Conservation (phyloP, 768 basidiomycete species). For the Boletus sp. region DNA sequence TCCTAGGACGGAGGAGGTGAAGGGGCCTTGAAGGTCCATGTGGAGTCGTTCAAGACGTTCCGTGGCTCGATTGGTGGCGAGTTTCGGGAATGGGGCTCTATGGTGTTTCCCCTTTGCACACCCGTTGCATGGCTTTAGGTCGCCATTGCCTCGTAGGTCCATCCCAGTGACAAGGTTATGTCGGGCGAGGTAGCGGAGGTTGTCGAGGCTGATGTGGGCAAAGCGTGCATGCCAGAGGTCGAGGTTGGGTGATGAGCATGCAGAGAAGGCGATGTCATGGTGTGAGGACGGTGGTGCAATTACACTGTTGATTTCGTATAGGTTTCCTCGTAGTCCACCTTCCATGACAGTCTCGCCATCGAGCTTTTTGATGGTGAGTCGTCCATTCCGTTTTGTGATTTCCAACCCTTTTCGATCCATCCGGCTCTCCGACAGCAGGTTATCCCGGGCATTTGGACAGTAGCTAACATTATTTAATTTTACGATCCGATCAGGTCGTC, state of each 20-base stretch:
- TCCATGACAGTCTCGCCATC: slow-evolving; percentile 4
- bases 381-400: not conserved
- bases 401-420: slow-evolving; percentile 3
- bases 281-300: no score
- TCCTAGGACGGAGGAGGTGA: slow-evolving; percentile 2
- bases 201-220: not conserved
- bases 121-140: no score
- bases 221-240: slow-evolving; percentile 8
- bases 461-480: slow-evolving; percentile 6
- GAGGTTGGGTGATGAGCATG: not conserved
- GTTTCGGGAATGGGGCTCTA: no score
- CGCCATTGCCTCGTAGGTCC: no score
- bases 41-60: no score
- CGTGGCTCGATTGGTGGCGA: not conserved
- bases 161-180: slow-evolving; percentile 2
- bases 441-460: slow-evolving; percentile 1
- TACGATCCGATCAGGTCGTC: not conserved
- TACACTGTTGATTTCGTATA: not conserved
- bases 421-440: slow-evolving; percentile 3
- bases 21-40: not conserved
- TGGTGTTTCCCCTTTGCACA: no score
- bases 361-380: not conserved
- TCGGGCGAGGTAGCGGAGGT: not conserved
- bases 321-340: not conserved
- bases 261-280: not conserved